These are phyloP conservation scores for Fomitiporia mediterranea DNA, from an alignment of 1,284 basidiomycete species.

Conservation along the genomic window DNA sequence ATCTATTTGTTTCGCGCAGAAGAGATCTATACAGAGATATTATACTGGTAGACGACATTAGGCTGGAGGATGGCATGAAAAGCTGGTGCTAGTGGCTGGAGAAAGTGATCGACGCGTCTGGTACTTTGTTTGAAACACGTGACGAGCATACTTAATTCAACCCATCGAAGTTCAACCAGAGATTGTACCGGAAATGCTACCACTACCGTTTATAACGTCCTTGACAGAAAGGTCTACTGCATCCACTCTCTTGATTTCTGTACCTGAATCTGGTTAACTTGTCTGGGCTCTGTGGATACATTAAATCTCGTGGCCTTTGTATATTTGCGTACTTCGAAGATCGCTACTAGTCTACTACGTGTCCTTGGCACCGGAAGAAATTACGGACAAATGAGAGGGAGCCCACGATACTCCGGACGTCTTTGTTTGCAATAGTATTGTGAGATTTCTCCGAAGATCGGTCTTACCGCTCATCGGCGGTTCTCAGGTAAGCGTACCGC, in stretches of 20 bases:
- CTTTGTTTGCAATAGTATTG: not conserved
- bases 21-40: slow-evolving; percentile 48
- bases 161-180: too few species aligned
- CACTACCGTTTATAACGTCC: too few species aligned
- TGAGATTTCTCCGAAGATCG: not conserved
- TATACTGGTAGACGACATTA: not conserved
- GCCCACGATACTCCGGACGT: not conserved
- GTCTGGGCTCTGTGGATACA: too few species aligned
- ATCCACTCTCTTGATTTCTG: too few species aligned
- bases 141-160: too few species aligned
- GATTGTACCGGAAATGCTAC: too few species aligned
- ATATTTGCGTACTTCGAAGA: not conserved
- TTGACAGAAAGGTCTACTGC: too few species aligned
- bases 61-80: not conserved
- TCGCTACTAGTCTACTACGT: not conserved
- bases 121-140: too few species aligned
- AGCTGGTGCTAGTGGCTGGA: not conserved
- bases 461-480: too few species aligned
- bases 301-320: too few species aligned
- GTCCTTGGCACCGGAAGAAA: not conserved
- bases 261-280: too few species aligned
- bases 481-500: not conserved
- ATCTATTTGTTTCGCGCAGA: slow-evolving; percentile 44
- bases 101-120: too few species aligned
- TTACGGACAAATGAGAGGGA: not conserved